A percentile compares a stretch with the other conserved stretches of the same genome.
Conservation (phyloP, 768 basidiomycete genomes). For the Lentinula guzmanii region DNA sequence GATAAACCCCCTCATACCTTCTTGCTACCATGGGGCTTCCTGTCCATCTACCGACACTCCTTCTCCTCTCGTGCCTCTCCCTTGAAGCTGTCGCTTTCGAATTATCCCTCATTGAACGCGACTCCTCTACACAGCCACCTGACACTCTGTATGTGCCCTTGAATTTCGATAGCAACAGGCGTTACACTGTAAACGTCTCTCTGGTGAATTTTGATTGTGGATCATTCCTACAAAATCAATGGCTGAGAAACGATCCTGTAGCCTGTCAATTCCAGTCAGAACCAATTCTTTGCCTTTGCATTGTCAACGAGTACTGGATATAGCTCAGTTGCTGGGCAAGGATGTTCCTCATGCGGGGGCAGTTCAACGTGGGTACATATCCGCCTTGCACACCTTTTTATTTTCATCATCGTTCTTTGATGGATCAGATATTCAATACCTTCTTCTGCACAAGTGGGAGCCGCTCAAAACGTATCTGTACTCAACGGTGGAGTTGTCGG, state of each 20-base stretch:
- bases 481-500: not conserved
- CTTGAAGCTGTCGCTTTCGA: not conserved
- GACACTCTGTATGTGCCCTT: not conserved
- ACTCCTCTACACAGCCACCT: not conserved
- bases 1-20: not conserved
- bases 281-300: not conserved
- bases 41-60: not conserved
- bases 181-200: not conserved
- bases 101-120: not conserved
- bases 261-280: not conserved
- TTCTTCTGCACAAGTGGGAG: not conserved
- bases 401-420: not conserved
- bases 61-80: not conserved
- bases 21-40: not conserved
- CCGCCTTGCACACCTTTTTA: not conserved
- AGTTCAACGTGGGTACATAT: not conserved
- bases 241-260: not conserved
- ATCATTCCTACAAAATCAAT: not conserved
- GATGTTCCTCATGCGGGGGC: not conserved
- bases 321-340: not conserved
- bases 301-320: constrained; percentile 3
- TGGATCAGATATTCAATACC: not conserved
- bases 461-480: not conserved
- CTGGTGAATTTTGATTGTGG: not conserved
- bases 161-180: not conserved